Evolutionary conservation across 2,329 filamentous ascomycete genomes (phyloP), one percentile per base, ranked within the genome.

Genomic region (Pseudopyricularia cyperi): DNA sequence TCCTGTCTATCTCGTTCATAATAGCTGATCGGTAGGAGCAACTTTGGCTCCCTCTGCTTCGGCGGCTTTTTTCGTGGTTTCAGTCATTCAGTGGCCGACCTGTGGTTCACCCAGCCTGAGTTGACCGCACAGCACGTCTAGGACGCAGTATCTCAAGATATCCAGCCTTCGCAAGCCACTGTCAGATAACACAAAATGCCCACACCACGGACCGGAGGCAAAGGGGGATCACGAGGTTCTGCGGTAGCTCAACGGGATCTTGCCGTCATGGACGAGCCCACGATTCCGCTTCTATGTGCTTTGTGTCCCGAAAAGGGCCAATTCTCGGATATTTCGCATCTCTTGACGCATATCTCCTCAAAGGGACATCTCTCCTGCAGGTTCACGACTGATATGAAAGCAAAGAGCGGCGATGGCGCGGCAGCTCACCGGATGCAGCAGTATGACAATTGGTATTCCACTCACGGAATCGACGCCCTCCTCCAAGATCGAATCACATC

Each of bases 291-390:
- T 48, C 70, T 80, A 59, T 97, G 91, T 78, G 82, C 76, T 61
- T 83, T 95, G 58, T 97, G 91, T 65, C 84, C 86, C 34, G 87
- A 84, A 58, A 77, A 77, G 55, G 87, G 88, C 37, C 78, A 70
- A 30, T 96, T 96, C 69, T 95, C 89, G 52, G 91, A 97, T 66
- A 75, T 89, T 46, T 95, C 90, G 33, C 91, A 96, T 66, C 74
- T 96, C 35, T 79, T 97, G 62, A 97, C 91, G 12, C 91, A 97
- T 63, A 80, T 96, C 56, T 82, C 86, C 54, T 96, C 90, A 57
- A 96, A 96, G 65, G 85, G 86, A n/a, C 91, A 97, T 65, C 72
- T 96, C 33, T 83, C 89, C 54, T 79, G 88, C 63, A 82, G 87
- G 61, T 94, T 90, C 70, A 89, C 88, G 61, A 76, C 89, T 51